Evolutionary conservation across 371 early-diverging fungal species (phyloP).

Genomic region (Massospora cicadina): DNA sequence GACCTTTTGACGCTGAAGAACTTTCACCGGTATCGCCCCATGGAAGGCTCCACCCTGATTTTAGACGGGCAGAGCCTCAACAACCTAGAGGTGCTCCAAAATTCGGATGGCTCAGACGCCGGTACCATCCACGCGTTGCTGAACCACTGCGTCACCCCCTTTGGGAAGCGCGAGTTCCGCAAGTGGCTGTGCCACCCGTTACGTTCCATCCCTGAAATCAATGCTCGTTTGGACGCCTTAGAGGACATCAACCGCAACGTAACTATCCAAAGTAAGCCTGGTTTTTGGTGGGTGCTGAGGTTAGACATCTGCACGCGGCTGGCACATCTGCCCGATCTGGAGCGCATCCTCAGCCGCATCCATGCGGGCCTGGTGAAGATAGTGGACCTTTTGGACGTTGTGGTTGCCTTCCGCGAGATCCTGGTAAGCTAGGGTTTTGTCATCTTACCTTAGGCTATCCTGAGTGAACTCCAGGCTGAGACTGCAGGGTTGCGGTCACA

Average conservation of each 20-base stretch:
- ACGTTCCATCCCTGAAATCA: constrained; percentile 47
- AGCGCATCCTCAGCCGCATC: constrained; percentile 76
- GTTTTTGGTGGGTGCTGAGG: constrained; percentile 16
- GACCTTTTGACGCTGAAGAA: constrained; percentile 71
- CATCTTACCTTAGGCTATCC: not conserved
- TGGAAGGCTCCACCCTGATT: constrained; percentile 44
- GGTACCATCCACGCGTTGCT: constrained; percentile 81
- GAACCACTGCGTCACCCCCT: constrained; percentile 71
- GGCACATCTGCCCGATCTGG: constrained; percentile 68
- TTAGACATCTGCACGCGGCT: constrained; percentile 19
- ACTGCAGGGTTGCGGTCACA: not conserved
- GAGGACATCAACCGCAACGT: constrained; percentile 48
- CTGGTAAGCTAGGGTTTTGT: constrained; percentile 20
- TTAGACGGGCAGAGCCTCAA: constrained; percentile 89
- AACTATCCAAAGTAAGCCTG: constrained; percentile 29
- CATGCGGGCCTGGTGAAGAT: constrained; percentile 66
- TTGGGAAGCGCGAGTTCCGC: constrained; percentile 72
- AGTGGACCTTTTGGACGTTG: constrained; percentile 46
- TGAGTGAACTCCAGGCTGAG: not conserved
- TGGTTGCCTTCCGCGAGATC: constrained; percentile 37
- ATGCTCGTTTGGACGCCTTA: constrained; percentile 69
- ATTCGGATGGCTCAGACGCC: constrained; percentile 47
- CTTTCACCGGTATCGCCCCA: constrained; percentile 61
- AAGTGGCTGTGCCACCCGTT: constrained; percentile 93
- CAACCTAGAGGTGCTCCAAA: constrained; percentile 88